A percentile compares a stretch with the other conserved stretches of the same genome.
These are phyloP conservation scores for Mycosarcoma mackinlayi DNA, from an alignment of 1,284 basidiomycete genomes.

Conservation along the genomic window DNA sequence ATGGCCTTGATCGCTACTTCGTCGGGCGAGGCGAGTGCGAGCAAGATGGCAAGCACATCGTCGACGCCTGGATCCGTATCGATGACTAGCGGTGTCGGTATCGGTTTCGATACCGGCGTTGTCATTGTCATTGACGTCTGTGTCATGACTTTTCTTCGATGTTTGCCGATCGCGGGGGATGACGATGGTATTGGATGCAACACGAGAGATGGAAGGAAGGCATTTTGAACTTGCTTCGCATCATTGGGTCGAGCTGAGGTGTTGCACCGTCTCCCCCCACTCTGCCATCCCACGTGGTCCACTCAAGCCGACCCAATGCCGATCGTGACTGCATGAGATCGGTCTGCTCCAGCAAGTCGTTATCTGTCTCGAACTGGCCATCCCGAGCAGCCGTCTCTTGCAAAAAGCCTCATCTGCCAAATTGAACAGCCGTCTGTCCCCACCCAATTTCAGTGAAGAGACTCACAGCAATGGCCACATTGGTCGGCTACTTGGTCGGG, in stretches of 20 bases:
- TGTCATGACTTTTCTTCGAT: constrained; percentile 3
- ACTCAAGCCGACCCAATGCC: not conserved
- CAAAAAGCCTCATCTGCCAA: not conserved
- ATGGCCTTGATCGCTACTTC: constrained; percentile 72
- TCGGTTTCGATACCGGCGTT: too few relatives aligned
- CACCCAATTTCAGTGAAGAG: too few relatives aligned
- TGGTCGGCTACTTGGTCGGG: constrained; percentile 19
- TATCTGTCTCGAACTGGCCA: not conserved
- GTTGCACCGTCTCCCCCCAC: too few relatives aligned
- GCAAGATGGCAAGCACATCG: constrained; percentile 79
- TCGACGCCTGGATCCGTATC: constrained; percentile 78
- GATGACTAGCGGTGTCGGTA: constrained; percentile 51
- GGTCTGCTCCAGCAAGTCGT: too few relatives aligned
- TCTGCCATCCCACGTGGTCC: too few relatives aligned
- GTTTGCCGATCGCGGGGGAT: too few relatives aligned
- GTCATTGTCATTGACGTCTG: not conserved
- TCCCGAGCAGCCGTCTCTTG: constrained; percentile 18
- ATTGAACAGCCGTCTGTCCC: not conserved
- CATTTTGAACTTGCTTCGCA: too few relatives aligned
- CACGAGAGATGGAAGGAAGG: too few relatives aligned
- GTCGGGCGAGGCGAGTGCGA: constrained; percentile 59
- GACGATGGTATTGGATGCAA: too few relatives aligned
- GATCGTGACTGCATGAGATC: not conserved
- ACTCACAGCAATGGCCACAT: too few relatives aligned
- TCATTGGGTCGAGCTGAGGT: too few relatives aligned